Percentiles rank a stretch among this genome's conserved stretches.
Conservation (phyloP, 305 asterid species). For the Fraxinus dipetala region DNA sequence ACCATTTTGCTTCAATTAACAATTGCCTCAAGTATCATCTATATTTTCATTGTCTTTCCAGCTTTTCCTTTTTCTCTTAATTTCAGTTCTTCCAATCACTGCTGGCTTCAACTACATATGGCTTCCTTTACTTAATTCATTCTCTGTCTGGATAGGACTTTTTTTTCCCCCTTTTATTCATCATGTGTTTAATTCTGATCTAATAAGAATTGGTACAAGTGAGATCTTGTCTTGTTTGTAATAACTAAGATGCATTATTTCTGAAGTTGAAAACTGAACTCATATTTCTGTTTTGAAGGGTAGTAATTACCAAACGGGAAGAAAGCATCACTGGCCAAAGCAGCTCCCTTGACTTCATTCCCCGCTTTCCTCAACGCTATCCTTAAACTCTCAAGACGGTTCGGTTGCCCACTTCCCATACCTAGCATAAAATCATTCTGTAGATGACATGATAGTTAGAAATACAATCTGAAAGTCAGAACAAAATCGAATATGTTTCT, state of each 20-base stretch:
- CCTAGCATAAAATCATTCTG: slow-evolving; percentile 87
- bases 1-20: neutral
- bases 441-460: slow-evolving; percentile 13
- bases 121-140: neutral
- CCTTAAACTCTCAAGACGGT: slow-evolving; percentile 87
- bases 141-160: neutral
- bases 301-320: slow-evolving; percentile 72
- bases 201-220: too few relatives aligned
- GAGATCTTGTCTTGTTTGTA: neutral
- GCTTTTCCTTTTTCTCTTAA: neutral
- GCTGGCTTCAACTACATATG: neutral
- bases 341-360: slow-evolving; percentile 87
- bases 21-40: neutral
- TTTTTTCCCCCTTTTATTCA: too few relatives aligned
- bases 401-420: slow-evolving; percentile 98
- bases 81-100: neutral
- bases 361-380: slow-evolving; percentile 89
- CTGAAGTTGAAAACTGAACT: neutral
- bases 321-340: slow-evolving; percentile 96
- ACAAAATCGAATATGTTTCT: neutral
- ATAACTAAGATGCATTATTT: neutral
- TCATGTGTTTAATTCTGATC: neutral
- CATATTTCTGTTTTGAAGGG: neutral
- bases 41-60: neutral
- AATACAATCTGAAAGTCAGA: neutral